Evolutionary conservation across 2,329 filamentous ascomycete species (phyloP), one percentile per base, ranked within the genome.

Genomic region (Orbilia blumenaviensis): DNA sequence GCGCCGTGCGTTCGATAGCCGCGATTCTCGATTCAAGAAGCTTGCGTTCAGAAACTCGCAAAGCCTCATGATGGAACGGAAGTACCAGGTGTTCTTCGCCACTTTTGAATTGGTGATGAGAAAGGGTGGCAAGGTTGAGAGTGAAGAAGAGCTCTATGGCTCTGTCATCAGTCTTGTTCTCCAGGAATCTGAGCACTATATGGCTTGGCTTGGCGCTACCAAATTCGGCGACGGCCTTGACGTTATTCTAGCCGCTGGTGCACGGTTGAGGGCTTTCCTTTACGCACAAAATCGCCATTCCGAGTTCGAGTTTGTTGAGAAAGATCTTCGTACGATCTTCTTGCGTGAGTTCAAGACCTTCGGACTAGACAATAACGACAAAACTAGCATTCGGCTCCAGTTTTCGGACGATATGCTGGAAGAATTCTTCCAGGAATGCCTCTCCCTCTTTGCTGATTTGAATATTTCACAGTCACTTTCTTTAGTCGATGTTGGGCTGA

Each of bases 331-430:
- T 10, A 38, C 44, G 3, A 74, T 74, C n/a, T 74, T 74, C 54
- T 29, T 66, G 36, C 41, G 69, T 25, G 69, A 74, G 21, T 74
- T 74, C 69, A 67, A 54, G 27, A 74, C 62, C 6, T 74, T 74
- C n/a, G 60, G 52, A 10, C 69, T 54, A 4, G 69, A 74, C 18
- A 73, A 66, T 21, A 74, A 27, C 3, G 54, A 41, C 8, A 74
- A 74, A 21, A 67, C 69, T 2, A 50, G 62, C 16, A 67, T 74
- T 21, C 52, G 62, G 3, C 62, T 74, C 16, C 66, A 74, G 29
- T 74, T 74, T 44, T 66, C 69, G 1, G 69, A 74, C 16, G 69
- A 74, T 18, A 74, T 74, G 69, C 29, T 74, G 8, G 54, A 74
- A 6, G 62, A 74, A 12, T 74, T 74, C 27, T 74, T 62, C 54